These are phyloP conservation scores for Ascochyta pisi DNA, from an alignment of 2,329 filamentous ascomycete species.

Conservation along the genomic window DNA sequence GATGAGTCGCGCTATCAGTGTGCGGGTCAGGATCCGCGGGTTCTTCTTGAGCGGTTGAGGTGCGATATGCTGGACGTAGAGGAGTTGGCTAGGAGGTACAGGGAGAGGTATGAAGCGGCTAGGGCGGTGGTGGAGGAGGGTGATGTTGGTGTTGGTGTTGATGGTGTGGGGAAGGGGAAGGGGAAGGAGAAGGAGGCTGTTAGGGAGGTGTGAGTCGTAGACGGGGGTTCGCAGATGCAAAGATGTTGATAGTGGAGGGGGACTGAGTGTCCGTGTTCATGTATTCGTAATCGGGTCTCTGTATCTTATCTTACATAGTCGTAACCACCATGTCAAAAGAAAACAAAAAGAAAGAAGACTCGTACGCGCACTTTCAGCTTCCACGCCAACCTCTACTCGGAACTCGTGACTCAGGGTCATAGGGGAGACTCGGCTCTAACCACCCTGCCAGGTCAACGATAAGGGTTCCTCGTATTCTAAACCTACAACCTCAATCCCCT, in stretches of 20 bases:
- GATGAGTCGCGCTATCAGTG: neutral
- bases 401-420: neutral
- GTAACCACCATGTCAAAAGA: neutral
- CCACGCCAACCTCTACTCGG: neutral
- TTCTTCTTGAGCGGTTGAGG: neutral
- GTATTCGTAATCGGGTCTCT: neutral
- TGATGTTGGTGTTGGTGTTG: neutral
- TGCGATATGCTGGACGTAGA: neutral
- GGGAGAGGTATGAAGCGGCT: neutral
- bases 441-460: constrained; percentile 3
- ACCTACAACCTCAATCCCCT: constrained; percentile 27
- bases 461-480: too few relatives aligned
- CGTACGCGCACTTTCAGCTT: neutral
- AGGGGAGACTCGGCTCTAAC: constrained; percentile 1
- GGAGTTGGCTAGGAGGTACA: neutral
- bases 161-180: neutral
- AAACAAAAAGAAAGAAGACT: neutral
- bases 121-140: neutral
- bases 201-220: neutral
- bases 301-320: neutral
- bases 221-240: neutral
- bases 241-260: neutral
- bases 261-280: neutral
- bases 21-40: neutral
- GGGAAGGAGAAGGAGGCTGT: neutral